phyloP scores from a whole-genome alignment of 2,329 filamentous ascomycete species.

The Penicillium brasilianum region DNA sequence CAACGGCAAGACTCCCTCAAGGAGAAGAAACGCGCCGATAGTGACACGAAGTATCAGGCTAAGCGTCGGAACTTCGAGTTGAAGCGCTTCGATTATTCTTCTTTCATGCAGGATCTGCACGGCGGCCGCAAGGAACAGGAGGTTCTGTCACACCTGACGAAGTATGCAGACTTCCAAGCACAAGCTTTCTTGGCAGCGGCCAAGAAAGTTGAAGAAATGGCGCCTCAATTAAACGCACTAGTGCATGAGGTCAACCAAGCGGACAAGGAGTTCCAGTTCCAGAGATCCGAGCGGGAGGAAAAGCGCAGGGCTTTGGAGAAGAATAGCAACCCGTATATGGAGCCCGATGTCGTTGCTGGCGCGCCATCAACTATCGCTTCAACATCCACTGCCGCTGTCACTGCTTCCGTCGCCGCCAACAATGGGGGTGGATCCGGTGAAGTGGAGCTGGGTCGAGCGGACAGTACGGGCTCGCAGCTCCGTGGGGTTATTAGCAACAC shows the following conservation, averaged over 20 bases:
- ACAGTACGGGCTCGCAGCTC: conserved; percentile 74
- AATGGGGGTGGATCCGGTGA: conserved; percentile 65
- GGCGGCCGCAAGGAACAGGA: conserved; percentile 98
- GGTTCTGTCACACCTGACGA: conserved; percentile 90
- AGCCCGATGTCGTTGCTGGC: conserved; percentile 65
- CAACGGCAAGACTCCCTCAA: conserved; percentile 95
- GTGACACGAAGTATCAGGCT: conserved; percentile 92
- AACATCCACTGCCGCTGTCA: conserved; percentile 37
- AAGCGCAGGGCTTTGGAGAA: conserved; percentile 90
- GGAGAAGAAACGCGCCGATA: conserved; percentile 94
- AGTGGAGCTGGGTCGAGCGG: conserved; percentile 71
- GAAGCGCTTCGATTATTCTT: conserved; percentile 97
- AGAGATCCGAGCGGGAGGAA: conserved; percentile 92
- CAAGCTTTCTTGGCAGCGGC: conserved; percentile 79
- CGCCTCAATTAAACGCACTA: conserved; percentile 88
- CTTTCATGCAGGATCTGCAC: conserved; percentile 98
- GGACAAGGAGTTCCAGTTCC: conserved; percentile 96
- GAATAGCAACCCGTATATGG: conserved; percentile 74
- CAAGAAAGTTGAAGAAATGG: conserved; percentile 82
- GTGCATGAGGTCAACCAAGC: conserved; percentile 87
- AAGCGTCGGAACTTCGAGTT: conserved; percentile 95
- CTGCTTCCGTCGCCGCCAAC: conserved; percentile 28
- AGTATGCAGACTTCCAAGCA: conserved; percentile 89
- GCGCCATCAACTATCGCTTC: conserved; percentile 45
- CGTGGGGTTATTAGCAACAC: conserved; percentile 56